Conservation (phyloP, 2,329 filamentous ascomycete genomes). For the Exophiala viscosa region DNA sequence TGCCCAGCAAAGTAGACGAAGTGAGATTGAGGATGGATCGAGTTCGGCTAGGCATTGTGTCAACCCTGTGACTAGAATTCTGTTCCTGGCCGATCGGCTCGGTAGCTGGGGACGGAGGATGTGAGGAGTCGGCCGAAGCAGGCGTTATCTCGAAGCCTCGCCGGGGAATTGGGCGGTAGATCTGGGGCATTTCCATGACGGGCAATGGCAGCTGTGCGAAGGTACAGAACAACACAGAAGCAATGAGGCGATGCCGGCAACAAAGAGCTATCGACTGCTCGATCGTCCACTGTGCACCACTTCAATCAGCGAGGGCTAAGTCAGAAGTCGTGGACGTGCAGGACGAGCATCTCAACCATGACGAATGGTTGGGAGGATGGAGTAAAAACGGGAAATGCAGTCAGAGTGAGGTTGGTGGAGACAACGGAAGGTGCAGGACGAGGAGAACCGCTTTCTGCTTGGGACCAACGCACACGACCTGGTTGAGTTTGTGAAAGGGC, state of each 20-base stretch:
- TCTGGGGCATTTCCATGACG: constrained; percentile 30
- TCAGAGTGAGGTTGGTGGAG: not conserved
- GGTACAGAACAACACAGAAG: not conserved
- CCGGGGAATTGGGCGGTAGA: constrained; percentile 68
- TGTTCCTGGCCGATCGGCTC: constrained; percentile 37
- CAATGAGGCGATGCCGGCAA: not conserved
- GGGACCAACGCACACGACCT: not conserved
- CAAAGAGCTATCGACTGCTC: not conserved
- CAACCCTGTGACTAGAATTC: constrained; percentile 30
- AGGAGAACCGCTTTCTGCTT: not conserved
- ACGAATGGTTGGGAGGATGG: not conserved
- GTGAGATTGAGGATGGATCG: constrained; percentile 83
- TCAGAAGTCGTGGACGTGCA: not conserved
- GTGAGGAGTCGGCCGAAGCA: constrained; percentile 42
- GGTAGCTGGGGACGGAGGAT: constrained; percentile 37
- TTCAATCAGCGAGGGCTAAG: not conserved
- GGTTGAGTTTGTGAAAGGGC: too few relatives aligned
- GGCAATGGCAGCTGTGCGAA: not conserved
- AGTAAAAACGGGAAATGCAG: not conserved
- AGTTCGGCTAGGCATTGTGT: constrained; percentile 58
- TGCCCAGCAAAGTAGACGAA: constrained; percentile 83
- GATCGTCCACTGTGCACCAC: not conserved
- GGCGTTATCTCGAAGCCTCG: constrained; percentile 64
- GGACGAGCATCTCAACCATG: not conserved
- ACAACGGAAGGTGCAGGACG: not conserved